Evolutionary conservation across 192 early-diverging fungal genomes (phyloP), one percentile per base, ranked within the genome.

Genomic region (Podila epigama): DNA sequence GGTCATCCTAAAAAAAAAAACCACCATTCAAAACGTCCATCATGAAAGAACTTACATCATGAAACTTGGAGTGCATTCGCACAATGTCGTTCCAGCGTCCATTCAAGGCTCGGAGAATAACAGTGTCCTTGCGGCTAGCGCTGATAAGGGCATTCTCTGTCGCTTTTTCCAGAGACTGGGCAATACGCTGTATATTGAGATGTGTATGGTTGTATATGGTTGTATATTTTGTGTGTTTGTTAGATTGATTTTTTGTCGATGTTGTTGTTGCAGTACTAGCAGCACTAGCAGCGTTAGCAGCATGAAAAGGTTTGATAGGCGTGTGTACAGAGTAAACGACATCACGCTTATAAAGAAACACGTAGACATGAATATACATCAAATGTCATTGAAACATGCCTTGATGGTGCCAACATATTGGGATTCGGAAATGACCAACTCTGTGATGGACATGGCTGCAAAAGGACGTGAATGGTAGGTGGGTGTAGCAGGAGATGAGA

Each of bases 11-110:
- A 48, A 13, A 48, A 48, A 48, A 48, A 18, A 48, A 48, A 48
- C 25, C n/a, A 48, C n/a, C 44, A 48, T 3, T 22, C 5, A 20
- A 48, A 22, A 22, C 44, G 37, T 39, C n/a, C n/a, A n/a, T n/a
- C n/a, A n/a, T n/a, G n/a, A 34, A 16, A 7, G n/a, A 27, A 66
- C 72, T 68, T 62, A 75, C 72, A 54, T 75, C 65, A 35, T 75
- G 65, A 28, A 75, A 75, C 34, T 63, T 61, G 29, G 40, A 20
- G 42, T 75, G 72, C 13, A 68, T 33, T 22, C 28, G 37, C 16
- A 58, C 41, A 40, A 75, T 36, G 11, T 67, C 65, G 28, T 27
- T 22, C 72, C 72, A 75, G 36, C 65, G 64, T 22, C 63, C 54
- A 3, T 50, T 61, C 5, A 62, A 18, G 16, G 72, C 48, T 31